Percentiles rank a stretch among this genome's conserved stretches.
Conservation (phyloP, 805 yeast genomes). For the Yarrowia sp. region DNA sequence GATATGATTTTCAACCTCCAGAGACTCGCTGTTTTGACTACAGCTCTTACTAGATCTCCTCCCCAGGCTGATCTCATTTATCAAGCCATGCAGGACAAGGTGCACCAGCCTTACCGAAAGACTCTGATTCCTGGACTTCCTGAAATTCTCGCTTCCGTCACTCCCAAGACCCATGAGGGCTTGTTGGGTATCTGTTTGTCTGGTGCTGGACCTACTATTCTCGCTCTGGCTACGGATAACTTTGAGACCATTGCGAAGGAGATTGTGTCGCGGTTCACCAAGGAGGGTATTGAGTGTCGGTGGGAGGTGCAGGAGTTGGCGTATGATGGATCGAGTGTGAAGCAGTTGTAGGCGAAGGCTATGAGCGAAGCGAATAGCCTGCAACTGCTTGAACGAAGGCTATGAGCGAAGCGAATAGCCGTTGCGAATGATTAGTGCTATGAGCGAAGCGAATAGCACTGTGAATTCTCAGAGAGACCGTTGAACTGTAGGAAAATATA, state of each 20-base stretch:
- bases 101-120: conserved; percentile 97
- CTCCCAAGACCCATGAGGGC: conserved; percentile 80
- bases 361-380: too few relatives aligned
- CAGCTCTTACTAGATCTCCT: conserved; percentile 81
- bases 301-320: conserved; percentile 89
- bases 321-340: conserved; percentile 75
- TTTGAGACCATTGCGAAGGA: conserved; percentile 79
- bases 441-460: too few relatives aligned
- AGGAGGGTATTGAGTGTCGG: conserved; percentile 63
- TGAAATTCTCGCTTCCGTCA: conserved; percentile 72
- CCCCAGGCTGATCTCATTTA: conserved; percentile 82
- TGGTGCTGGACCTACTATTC: conserved; percentile 97
- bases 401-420: too few relatives aligned
- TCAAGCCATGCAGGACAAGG: conserved; percentile 93
- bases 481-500: too few relatives aligned
- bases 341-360: conserved; percentile 37
- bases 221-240: conserved; percentile 87
- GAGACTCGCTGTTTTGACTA: conserved; percentile 86
- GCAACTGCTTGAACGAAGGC: too few relatives aligned
- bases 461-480: too few relatives aligned
- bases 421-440: too few relatives aligned
- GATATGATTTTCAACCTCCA: conserved; percentile 93
- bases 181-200: conserved; percentile 90
- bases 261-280: conserved; percentile 65
- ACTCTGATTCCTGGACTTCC: conserved; percentile 87